Evolutionary conservation across 352 stramenopile genomes (phyloP).

Genomic region (Phytopythium kandeliae): DNA sequence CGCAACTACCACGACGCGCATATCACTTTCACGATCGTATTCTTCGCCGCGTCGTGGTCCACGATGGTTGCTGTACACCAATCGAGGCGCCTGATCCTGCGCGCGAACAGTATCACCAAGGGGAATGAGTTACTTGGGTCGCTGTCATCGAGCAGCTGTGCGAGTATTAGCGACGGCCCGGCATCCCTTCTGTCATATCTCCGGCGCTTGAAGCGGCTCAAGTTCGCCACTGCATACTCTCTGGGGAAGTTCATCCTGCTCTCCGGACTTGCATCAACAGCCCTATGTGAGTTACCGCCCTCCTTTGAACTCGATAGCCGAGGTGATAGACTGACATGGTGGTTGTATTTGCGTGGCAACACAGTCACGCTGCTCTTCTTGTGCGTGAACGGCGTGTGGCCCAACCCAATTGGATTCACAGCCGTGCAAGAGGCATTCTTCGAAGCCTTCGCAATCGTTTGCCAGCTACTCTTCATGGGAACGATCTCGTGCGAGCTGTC

Average conservation of each 20-base stretch:
- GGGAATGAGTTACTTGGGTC: constrained; percentile 4
- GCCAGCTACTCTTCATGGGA: constrained; percentile 85
- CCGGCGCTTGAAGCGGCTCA: constrained; percentile 46
- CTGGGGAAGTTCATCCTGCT: constrained; percentile 43
- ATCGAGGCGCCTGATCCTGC: constrained; percentile 33
- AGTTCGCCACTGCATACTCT: constrained; percentile 39
- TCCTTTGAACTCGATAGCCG: neutral
- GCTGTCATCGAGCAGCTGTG: constrained; percentile 3
- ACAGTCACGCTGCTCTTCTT: constrained; percentile 73
- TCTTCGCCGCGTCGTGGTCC: constrained; percentile 71
- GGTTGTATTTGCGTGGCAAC: neutral
- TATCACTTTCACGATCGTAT: constrained; percentile 62
- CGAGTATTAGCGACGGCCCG: neutral
- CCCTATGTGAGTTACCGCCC: constrained; percentile 46
- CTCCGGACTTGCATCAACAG: constrained; percentile 45
- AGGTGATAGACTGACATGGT: neutral
- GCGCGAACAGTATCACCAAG: constrained; percentile 19
- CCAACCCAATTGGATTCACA: constrained; percentile 76
- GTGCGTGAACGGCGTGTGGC: constrained; percentile 75
- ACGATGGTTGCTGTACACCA: constrained; percentile 56
- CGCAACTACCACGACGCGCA: constrained; percentile 62
- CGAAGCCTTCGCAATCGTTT: constrained; percentile 79
- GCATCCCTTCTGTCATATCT: constrained; percentile 13
- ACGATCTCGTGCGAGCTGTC: constrained; percentile 74
- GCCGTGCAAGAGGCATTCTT: constrained; percentile 79